Evolutionary conservation across 345 rosid species (phyloP).

Genomic region (Rubroshorea leprosula): DNA sequence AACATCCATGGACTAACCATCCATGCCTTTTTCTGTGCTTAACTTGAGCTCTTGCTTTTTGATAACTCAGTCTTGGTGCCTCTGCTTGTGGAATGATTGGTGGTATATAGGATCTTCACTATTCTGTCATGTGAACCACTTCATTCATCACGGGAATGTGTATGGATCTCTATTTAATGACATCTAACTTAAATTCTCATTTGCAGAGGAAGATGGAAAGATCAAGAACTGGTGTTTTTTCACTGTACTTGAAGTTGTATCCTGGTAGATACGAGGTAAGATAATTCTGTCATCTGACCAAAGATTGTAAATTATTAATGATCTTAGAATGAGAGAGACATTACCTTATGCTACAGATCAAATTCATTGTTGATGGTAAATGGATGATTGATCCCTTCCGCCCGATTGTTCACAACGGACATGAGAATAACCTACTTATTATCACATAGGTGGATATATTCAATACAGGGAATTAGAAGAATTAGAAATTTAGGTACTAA

Average conservation of each 20-base stretch:
- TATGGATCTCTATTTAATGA: no score
- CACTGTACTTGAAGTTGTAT: conserved; percentile 60
- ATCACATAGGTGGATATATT: conserved; percentile 27
- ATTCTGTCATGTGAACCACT: not conserved
- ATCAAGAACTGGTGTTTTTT: conserved; percentile 61
- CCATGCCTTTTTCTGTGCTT: no score
- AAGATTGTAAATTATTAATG: not conserved
- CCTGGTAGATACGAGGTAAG: conserved; percentile 88
- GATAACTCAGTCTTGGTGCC: no score
- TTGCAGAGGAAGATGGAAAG: conserved; percentile 90
- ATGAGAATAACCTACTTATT: conserved; percentile 73
- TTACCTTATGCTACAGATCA: conserved; percentile 46
- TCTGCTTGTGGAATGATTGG: no score
- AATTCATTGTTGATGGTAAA: conserved; percentile 88
- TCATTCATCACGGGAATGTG: no score
- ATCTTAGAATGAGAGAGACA: not conserved
- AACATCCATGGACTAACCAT: no score
- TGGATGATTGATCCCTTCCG: conserved; percentile 93
- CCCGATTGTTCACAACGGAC: conserved; percentile 58
- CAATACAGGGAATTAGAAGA: no score
- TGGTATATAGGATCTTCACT: no score
- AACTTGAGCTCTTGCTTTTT: no score
- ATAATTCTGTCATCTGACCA: not conserved
- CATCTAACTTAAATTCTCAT: no score
- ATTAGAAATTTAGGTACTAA: no score